phyloP scores from a whole-genome alignment of 164 flowering plant species.

The Stephania cephalantha region DNA sequence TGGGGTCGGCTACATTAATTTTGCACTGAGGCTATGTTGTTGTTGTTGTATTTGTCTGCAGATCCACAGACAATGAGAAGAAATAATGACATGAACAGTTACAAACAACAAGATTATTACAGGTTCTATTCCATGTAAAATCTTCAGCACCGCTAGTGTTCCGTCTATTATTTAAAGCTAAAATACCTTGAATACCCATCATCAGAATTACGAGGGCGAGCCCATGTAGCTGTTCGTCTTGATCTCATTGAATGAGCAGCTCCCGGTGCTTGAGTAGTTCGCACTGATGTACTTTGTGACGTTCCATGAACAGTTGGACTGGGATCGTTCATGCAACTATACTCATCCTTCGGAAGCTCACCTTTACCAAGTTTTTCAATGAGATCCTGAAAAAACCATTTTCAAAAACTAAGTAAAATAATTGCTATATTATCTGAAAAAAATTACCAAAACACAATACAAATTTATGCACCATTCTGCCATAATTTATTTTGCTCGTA shows the following conservation, averaged over 20 bases:
- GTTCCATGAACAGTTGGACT: conserved; percentile 50
- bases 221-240: conserved; percentile 90
- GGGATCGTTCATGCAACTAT: conserved; percentile 84
- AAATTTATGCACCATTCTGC: not conserved
- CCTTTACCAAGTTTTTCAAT: conserved; percentile 75
- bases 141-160: not conserved
- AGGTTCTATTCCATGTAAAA: not conserved
- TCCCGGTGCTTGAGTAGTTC: conserved; percentile 31
- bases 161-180: not conserved
- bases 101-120: not conserved
- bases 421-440: not conserved
- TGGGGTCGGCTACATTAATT: too few relatives aligned
- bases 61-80: not conserved
- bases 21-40: too few relatives aligned
- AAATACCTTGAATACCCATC: conserved; percentile 87
- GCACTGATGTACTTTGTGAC: conserved; percentile 29
- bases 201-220: conserved; percentile 73
- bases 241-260: conserved; percentile 94
- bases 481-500: not conserved
- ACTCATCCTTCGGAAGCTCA: conserved; percentile 75
- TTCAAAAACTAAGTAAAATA: not conserved
- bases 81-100: not conserved
- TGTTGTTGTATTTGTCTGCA: not conserved
- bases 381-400: conserved; percentile 48
- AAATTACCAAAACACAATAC: not conserved